These are phyloP conservation scores for Rhynchosporium agropyri DNA, from an alignment of 2,329 filamentous ascomycete genomes.

Conservation along the genomic window DNA sequence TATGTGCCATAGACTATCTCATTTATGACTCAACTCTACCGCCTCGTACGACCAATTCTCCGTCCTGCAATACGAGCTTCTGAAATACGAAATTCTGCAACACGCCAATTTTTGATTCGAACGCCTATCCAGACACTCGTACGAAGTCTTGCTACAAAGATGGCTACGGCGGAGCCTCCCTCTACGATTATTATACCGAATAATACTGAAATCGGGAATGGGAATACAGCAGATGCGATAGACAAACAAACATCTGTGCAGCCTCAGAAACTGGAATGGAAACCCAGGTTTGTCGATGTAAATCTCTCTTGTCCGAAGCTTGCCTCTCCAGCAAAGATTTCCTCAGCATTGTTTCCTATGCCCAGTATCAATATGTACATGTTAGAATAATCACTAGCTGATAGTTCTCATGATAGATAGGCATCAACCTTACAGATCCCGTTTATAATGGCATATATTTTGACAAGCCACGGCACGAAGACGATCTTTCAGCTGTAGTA, in stretches of 20 bases:
- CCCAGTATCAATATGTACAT: too few species aligned
- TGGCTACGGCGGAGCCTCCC: constrained; percentile 7
- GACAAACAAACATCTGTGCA: not conserved
- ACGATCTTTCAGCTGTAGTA: constrained; percentile 78
- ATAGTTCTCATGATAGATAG: constrained; percentile 55
- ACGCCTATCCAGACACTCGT: not conserved
- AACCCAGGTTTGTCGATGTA: constrained; percentile 65
- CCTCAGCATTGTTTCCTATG: too few species aligned
- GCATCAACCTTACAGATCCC: constrained; percentile 93
- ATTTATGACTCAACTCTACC: not conserved
- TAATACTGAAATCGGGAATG: not conserved
- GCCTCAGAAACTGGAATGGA: constrained; percentile 26
- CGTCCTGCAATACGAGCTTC: not conserved
- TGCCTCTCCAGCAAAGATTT: not conserved
- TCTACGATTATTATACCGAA: not conserved
- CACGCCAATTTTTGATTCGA: not conserved
- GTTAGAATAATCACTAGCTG: not conserved
- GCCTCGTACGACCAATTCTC: not conserved
- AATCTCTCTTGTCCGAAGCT: constrained; percentile 31
- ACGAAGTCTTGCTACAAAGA: not conserved
- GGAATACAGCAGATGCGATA: not conserved
- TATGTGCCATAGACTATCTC: too few species aligned
- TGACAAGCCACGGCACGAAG: constrained; percentile 72
- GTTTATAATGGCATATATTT: constrained; percentile 87
- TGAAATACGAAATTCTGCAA: not conserved